Base-by-base conservation (phyloP, 257 asterid species). In the Jacaranda copaia region DNA sequence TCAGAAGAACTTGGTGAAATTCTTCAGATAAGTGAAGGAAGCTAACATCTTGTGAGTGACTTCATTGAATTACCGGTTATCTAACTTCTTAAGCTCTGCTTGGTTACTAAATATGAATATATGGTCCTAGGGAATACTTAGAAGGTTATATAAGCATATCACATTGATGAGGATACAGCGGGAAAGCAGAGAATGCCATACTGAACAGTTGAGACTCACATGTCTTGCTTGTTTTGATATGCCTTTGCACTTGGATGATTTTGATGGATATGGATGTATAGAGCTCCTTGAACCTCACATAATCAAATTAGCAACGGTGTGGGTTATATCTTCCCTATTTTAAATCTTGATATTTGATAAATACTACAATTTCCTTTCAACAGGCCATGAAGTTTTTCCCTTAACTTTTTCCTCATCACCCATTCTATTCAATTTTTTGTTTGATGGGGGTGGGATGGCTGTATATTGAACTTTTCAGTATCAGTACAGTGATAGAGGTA, bases 1-100 rank as follows among this genome's bases (percentile, higher is more conserved):
- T 84, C 94, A 43, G 94, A 85, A 67, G 87, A 85, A 81, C 74
- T 87, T 65, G 74, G 87, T 63, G 87, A 69, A 67, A 69, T 81
- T 84, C 83, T 88, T 79, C 89, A 85, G 84, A 74, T 73, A 73
- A 77, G 79, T 40, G 61, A 75, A 55, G 80, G 79, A 77, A 83
- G 45, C 72, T 82, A 80, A 77, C 67, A 67, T 82, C 81, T 43
- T 61, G 87, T 77, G 75, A 86, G 86, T 84, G 74, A 48, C 80
- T 82, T 68, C 42, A 59, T 16, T 51, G 65, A 63, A 68, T 62
- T 48, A 52, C 58, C 52, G 20, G 46, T 36, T 52, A n/a, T 56
- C 68, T 57, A 76, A 66, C 65, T 65, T 70, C 77, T 68, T 59
- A 48, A 36, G 39, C 51, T 53, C 32, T 40, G 72, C 57, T 52